These are phyloP conservation scores for Hypoxylon crocopeplum DNA, from an alignment of 495 filamentous ascomycete species.

Conservation along the genomic window DNA sequence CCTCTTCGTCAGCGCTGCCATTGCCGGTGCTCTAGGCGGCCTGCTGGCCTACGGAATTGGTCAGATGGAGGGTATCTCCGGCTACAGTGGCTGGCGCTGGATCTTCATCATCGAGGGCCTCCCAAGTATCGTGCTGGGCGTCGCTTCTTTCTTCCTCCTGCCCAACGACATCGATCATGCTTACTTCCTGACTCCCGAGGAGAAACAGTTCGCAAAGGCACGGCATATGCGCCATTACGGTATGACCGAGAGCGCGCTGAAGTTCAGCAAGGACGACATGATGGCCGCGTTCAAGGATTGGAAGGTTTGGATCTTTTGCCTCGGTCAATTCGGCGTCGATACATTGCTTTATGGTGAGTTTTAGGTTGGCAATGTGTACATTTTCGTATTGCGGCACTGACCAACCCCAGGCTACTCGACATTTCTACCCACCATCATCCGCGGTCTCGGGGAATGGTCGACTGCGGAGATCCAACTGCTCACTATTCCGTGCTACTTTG, in stretches of 20 bases:
- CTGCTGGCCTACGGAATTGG: slow-evolving; percentile 77
- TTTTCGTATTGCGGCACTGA: too few species aligned
- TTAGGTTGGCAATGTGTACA: too few species aligned
- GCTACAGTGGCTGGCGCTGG: slow-evolving; percentile 69
- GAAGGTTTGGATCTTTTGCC: slow-evolving; percentile 69
- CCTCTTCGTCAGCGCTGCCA: slow-evolving; percentile 76
- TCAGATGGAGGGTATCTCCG: slow-evolving; percentile 69
- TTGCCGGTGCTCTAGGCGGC: slow-evolving; percentile 79
- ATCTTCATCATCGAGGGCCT: slow-evolving; percentile 78
- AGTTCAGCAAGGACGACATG: slow-evolving; percentile 62
- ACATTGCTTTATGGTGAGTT: slow-evolving; percentile 72
- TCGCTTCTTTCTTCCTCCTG: slow-evolving; percentile 66
- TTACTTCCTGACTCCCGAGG: slow-evolving; percentile 65
- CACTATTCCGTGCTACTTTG: slow-evolving; percentile 78
- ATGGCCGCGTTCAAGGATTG: slow-evolving; percentile 63
- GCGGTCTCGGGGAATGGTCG: slow-evolving; percentile 67
- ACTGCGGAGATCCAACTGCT: slow-evolving; percentile 71
- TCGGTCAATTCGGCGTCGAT: slow-evolving; percentile 71
- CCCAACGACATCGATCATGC: slow-evolving; percentile 70
- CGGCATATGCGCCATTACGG: slow-evolving; percentile 60
- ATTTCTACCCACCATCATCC: slow-evolving; percentile 81
- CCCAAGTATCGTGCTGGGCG: slow-evolving; percentile 68
- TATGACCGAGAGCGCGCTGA: slow-evolving; percentile 64
- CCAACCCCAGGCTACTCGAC: slow-evolving; percentile 64
- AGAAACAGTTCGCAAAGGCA: slow-evolving; percentile 58